A percentile compares a stretch with the other conserved stretches of the same genome.
Conservation (phyloP, 2,329 filamentous ascomycete species). For the Aspergillus glaucus region DNA sequence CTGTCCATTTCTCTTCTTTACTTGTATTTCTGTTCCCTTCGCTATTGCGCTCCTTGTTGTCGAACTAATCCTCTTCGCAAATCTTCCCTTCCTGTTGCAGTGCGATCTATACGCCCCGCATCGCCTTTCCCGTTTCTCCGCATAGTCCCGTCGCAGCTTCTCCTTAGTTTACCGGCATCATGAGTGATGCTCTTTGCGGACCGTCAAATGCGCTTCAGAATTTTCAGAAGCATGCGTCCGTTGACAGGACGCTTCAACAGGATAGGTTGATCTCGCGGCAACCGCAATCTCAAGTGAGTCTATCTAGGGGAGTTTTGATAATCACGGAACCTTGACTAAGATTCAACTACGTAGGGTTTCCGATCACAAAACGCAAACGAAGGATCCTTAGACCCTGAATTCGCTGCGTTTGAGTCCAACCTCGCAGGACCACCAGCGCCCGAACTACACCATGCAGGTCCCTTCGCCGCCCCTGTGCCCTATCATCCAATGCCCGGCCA, state of each 20-base stretch:
- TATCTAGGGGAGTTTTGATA: background rate
- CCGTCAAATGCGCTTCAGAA: conserved; percentile 70
- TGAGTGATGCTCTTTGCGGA: conserved; percentile 65
- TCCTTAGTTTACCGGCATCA: conserved; percentile 28
- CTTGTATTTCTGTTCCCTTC: background rate
- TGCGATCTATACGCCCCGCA: background rate
- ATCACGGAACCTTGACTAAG: conserved; percentile 7
- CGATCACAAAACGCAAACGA: conserved; percentile 52
- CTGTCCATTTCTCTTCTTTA: background rate
- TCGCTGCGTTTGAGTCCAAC: conserved; percentile 58
- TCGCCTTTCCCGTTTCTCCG: background rate
- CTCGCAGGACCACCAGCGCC: conserved; percentile 26
- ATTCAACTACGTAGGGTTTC: conserved; percentile 48
- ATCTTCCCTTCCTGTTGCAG: background rate
- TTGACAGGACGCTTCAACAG: conserved; percentile 66
- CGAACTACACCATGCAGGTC: conserved; percentile 31
- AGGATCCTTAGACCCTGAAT: conserved; percentile 58
- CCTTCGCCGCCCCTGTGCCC: conserved; percentile 19
- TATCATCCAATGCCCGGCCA: conserved; percentile 19
- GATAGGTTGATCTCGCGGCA: conserved; percentile 57
- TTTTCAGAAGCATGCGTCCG: conserved; percentile 62
- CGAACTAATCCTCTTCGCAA: background rate
- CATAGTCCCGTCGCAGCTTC: background rate
- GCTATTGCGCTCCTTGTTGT: background rate
- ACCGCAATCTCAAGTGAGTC: conserved; percentile 49